phyloP scores from a whole-genome alignment of 768 basidiomycete genomes.

The Tylopilus subfusipes region DNA sequence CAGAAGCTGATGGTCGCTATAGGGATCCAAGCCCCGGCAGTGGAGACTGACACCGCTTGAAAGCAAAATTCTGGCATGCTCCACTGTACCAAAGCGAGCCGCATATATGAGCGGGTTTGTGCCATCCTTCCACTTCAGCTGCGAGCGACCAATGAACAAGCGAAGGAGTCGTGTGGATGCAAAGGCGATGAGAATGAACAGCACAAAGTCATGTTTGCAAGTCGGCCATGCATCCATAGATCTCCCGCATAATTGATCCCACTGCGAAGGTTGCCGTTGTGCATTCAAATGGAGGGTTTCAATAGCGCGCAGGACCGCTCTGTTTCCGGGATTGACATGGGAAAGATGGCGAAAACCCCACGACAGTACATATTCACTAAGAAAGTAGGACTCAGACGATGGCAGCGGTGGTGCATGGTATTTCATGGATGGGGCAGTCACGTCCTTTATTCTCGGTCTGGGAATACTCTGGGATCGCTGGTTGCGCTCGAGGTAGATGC shows the following conservation, averaged over 20 bases:
- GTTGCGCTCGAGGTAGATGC: background rate
- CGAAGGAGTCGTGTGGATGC: background rate
- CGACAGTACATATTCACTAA: background rate
- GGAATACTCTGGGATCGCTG: background rate
- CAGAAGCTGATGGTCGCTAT: background rate
- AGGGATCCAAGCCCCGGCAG: background rate
- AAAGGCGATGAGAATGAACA: background rate
- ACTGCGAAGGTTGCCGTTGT: background rate
- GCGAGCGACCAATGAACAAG: background rate
- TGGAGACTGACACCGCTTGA: background rate
- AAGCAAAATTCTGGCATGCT: background rate
- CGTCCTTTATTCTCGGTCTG: too few species aligned
- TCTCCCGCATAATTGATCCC: background rate
- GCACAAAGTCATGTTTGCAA: background rate
- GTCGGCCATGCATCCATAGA: background rate
- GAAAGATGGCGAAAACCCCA: background rate
- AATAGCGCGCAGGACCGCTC: background rate
- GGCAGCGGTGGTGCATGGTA: background rate
- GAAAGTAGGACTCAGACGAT: background rate
- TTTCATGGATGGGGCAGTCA: background rate
- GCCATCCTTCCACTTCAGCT: background rate
- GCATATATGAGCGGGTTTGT: constrained; percentile 15
- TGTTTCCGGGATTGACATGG: background rate
- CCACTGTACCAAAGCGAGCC: background rate
- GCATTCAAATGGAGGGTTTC: background rate